These are phyloP conservation scores for Umbilicaria muhlenbergii DNA, from an alignment of 495 filamentous ascomycete species.

Conservation along the genomic window DNA sequence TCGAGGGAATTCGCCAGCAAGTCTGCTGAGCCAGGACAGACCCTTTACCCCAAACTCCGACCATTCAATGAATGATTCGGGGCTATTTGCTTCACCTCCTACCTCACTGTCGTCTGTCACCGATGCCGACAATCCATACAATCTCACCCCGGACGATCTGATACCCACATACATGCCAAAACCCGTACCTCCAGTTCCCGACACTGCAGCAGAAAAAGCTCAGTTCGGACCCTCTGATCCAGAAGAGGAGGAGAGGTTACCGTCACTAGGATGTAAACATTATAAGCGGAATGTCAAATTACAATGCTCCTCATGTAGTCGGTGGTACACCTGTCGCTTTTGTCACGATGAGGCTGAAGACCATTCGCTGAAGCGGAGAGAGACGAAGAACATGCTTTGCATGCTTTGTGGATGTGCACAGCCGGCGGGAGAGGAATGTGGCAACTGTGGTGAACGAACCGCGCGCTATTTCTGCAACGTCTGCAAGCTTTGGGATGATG, in stretches of 20 bases:
- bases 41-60: slow-evolving; percentile 21
- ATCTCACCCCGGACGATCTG: slow-evolving; percentile 56
- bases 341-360: slow-evolving; percentile 84
- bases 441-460: slow-evolving; percentile 54
- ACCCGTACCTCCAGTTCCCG: slow-evolving; percentile 24
- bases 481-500: slow-evolving; percentile 96
- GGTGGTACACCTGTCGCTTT: slow-evolving; percentile 90
- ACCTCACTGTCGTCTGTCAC: slow-evolving; percentile 17
- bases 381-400: slow-evolving; percentile 92
- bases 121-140: slow-evolving; percentile 37
- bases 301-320: slow-evolving; percentile 75
- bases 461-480: slow-evolving; percentile 91
- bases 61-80: slow-evolving; percentile 14
- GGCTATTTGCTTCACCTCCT: slow-evolving; percentile 17
- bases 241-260: slow-evolving; percentile 15
- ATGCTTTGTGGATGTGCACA: slow-evolving; percentile 90
- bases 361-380: slow-evolving; percentile 63
- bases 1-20: slow-evolving; percentile 19
- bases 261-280: slow-evolving; percentile 67
- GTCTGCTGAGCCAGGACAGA: slow-evolving; percentile 21
- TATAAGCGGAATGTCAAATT: slow-evolving; percentile 93
- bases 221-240: slow-evolving; percentile 23
- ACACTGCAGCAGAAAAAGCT: slow-evolving; percentile 24
- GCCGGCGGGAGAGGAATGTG: slow-evolving; percentile 61
- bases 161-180: slow-evolving; percentile 51